A percentile compares a stretch with the other conserved stretches of the same genome.
Evolutionary conservation across 148 eudicot species (phyloP).

Genomic region (Hydrangea macrophylla): DNA sequence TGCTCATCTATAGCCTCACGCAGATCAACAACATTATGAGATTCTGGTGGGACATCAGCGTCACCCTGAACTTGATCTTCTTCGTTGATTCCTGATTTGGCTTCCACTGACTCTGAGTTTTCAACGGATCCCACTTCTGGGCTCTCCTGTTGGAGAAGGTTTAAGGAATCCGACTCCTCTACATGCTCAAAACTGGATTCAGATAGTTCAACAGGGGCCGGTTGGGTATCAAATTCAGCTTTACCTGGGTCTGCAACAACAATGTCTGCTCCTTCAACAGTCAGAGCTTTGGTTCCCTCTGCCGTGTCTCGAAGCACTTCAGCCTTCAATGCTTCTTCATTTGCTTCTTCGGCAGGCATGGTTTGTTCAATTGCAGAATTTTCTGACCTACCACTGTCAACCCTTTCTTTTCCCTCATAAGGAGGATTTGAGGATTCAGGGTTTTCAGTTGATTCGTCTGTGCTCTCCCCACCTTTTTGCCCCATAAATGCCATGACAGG

Average conservation of each 20-base stretch:
- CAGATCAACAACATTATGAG: constrained; percentile 25
- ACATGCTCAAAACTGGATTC: constrained; percentile 19
- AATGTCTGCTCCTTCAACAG: constrained; percentile 23
- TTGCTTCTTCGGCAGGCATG: constrained; percentile 19
- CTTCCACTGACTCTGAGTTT: constrained; percentile 32
- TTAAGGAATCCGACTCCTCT: constrained; percentile 29
- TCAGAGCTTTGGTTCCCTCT: constrained; percentile 24
- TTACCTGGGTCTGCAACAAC: constrained; percentile 22
- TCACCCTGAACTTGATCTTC: constrained; percentile 24
- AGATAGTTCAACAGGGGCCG: constrained; percentile 24
- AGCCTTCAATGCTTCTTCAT: constrained; percentile 20
- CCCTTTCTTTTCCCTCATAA: constrained; percentile 31
- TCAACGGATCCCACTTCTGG: constrained; percentile 26
- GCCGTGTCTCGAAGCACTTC: constrained; percentile 12
- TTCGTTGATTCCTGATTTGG: constrained; percentile 31
- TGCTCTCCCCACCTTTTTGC: constrained; percentile 49
- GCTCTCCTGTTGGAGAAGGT: constrained; percentile 28
- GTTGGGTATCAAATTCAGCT: constrained; percentile 37
- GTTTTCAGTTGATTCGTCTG: constrained; percentile 30
- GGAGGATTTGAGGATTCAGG: constrained; percentile 30
- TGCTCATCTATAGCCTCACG: constrained; percentile 27
- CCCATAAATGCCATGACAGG: constrained; percentile 74
- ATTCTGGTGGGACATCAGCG: constrained; percentile 20
- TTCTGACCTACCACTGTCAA: constrained; percentile 24
- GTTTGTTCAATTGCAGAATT: constrained; percentile 25